These are phyloP conservation scores for Vaccinium corymbosum DNA, from an alignment of 148 eudicot genomes.

Conservation along the genomic window DNA sequence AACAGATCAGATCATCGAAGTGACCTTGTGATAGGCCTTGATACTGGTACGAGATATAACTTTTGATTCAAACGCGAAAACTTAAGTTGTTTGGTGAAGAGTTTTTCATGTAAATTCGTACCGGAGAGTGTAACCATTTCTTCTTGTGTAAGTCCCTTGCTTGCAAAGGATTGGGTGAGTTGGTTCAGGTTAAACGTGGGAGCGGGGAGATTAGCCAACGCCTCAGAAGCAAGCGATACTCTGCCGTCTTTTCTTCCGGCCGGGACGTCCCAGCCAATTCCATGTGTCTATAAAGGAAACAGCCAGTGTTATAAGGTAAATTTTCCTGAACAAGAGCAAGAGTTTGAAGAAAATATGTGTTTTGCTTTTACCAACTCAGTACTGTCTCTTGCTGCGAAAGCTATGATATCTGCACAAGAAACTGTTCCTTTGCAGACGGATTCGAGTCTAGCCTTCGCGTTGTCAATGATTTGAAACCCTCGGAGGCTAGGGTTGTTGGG, in stretches of 20 bases:
- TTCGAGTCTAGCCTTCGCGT: constrained; percentile 68
- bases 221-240: constrained; percentile 47
- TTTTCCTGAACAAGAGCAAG: not conserved
- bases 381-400: constrained; percentile 83
- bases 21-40: no score
- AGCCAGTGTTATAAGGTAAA: not conserved
- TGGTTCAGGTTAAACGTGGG: constrained; percentile 38
- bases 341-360: not conserved
- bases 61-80: no score
- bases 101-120: constrained; percentile 15
- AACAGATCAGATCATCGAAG: no score
- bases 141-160: constrained; percentile 71
- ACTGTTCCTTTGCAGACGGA: constrained; percentile 51
- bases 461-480: constrained; percentile 81
- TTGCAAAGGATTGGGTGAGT: constrained; percentile 57
- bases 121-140: constrained; percentile 90
- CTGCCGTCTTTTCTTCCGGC: constrained; percentile 81
- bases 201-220: constrained; percentile 45
- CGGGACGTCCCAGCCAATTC: constrained; percentile 70
- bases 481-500: constrained; percentile 65
- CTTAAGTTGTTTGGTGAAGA: no score
- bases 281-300: constrained; percentile 48
- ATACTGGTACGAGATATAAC: no score
- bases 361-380: constrained; percentile 49
- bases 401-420: constrained; percentile 87